A percentile compares a stretch with the other conserved stretches of the same genome.
Conservation (phyloP, 768 basidiomycete species). For the Lenzites betulinus region DNA sequence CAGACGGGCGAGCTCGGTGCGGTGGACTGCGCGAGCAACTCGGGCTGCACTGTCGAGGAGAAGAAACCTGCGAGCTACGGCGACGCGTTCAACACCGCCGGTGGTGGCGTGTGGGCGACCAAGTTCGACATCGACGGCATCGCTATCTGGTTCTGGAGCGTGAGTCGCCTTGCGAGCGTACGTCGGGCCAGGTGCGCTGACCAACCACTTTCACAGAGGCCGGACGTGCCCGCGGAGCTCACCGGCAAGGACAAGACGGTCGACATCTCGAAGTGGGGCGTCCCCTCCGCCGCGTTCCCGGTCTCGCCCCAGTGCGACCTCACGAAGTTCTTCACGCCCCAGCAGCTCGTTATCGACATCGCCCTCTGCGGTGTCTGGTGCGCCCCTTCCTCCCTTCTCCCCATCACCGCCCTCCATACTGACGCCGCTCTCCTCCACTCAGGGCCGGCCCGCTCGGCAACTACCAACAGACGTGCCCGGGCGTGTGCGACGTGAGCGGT, state of each 20-base stretch:
- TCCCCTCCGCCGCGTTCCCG: conserved; percentile 44
- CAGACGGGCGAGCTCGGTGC: conserved; percentile 37
- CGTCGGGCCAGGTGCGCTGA: not conserved
- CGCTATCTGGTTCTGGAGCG: conserved; percentile 54
- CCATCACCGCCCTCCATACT: not conserved
- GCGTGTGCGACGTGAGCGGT: conserved; percentile 48
- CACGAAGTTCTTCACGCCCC: conserved; percentile 45
- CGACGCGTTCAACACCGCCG: conserved; percentile 44
- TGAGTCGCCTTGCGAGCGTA: conserved; percentile 24
- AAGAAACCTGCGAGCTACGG: conserved; percentile 42
- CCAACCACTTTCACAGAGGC: conserved; percentile 30
- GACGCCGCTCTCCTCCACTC: not conserved
- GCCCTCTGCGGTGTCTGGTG: conserved; percentile 55
- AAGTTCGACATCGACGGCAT: conserved; percentile 65
- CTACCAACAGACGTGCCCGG: conserved; percentile 39
- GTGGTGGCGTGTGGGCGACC: conserved; percentile 68
- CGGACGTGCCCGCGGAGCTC: conserved; percentile 39
- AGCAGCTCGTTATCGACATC: conserved; percentile 56
- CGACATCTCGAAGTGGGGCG: conserved; percentile 43
- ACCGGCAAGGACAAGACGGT: conserved; percentile 32
- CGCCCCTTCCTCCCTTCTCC: conserved; percentile 12
- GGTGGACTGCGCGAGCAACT: conserved; percentile 35
- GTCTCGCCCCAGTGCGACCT: conserved; percentile 42
- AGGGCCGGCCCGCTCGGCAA: conserved; percentile 53
- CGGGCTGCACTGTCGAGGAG: conserved; percentile 40